A percentile compares a stretch with the other conserved stretches of the same genome.
These are phyloP conservation scores for Nitzschia palea DNA, from an alignment of 108 stramenopile genomes.

Conservation along the genomic window DNA sequence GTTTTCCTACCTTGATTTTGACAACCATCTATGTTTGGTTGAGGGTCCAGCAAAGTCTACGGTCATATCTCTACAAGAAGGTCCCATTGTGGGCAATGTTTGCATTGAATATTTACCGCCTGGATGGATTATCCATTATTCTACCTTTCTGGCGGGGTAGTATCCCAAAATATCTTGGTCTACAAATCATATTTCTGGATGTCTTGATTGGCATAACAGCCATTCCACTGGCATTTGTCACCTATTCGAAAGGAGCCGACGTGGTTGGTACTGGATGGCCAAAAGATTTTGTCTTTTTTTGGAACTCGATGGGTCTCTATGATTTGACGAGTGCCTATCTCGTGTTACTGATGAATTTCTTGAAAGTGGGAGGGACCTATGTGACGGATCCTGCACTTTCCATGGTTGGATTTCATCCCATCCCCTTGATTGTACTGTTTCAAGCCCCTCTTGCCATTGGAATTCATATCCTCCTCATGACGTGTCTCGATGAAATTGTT, in stretches of 20 bases:
- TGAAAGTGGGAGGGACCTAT: conserved; percentile 7
- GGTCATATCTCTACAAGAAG: conserved; percentile 1
- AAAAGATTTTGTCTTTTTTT: conserved; percentile 17
- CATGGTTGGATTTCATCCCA: conserved; percentile 20
- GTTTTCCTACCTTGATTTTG: neutral
- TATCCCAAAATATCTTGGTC: conserved; percentile 27
- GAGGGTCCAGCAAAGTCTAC: neutral
- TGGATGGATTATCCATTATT: conserved; percentile 29
- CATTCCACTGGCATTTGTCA: conserved; percentile 3
- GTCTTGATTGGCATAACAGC: conserved; percentile 15
- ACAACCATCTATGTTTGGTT: conserved; percentile 9
- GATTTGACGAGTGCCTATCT: conserved; percentile 27
- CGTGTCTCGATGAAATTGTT: neutral
- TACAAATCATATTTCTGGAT: conserved; percentile 24
- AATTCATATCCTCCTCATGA: conserved; percentile 18
- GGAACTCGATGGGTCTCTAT: conserved; percentile 31
- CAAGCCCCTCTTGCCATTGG: conserved; percentile 30
- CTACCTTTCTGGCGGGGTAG: conserved; percentile 13
- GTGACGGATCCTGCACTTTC: conserved; percentile 15
- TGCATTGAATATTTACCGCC: conserved; percentile 22
- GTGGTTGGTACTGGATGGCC: neutral
- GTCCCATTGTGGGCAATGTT: conserved; percentile 22
- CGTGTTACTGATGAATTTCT: conserved; percentile 2
- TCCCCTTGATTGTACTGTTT: conserved; percentile 24
- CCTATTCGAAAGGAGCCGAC: neutral